phyloP scores from a whole-genome alignment of 2,329 filamentous ascomycete genomes.

The Sporothrix variecibatus region DNA sequence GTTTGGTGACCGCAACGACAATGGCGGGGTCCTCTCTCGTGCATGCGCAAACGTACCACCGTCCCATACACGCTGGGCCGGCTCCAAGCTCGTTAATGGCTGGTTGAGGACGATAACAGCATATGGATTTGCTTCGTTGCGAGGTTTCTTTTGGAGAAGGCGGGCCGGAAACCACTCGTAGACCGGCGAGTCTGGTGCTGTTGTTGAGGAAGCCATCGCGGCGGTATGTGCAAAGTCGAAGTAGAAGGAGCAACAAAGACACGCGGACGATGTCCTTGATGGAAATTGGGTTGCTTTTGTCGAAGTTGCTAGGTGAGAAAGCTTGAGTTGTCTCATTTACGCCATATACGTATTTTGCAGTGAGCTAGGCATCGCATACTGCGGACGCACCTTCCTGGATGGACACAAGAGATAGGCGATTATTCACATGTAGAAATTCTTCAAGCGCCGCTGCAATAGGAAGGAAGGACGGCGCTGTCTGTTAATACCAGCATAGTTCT shows the following conservation, averaged over 20 bases:
- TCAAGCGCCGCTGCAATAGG: background rate
- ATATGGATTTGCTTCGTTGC: slow-evolving; percentile 34
- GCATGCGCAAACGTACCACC: slow-evolving; percentile 42
- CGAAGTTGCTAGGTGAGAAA: background rate
- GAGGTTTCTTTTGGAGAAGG: slow-evolving; percentile 28
- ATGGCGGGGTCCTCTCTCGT: background rate
- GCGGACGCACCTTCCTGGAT: background rate
- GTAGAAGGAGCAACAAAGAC: background rate
- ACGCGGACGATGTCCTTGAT: background rate
- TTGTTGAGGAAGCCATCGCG: slow-evolving; percentile 16
- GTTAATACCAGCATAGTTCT: background rate
- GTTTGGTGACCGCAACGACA: background rate
- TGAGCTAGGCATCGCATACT: slow-evolving; percentile 2
- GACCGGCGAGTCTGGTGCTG: background rate
- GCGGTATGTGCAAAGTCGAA: background rate
- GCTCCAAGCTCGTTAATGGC: slow-evolving; percentile 48
- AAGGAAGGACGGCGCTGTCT: background rate
- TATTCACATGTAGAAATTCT: background rate
- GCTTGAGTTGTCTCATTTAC: background rate
- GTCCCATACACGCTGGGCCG: slow-evolving; percentile 53
- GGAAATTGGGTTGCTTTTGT: background rate
- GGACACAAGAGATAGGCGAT: background rate
- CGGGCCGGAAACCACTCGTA: slow-evolving; percentile 35
- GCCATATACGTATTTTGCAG: background rate
- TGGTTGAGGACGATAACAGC: slow-evolving; percentile 56